These are phyloP conservation scores for Colletotrichum truncatum DNA, from an alignment of 2,329 filamentous ascomycete species.

Conservation along the genomic window DNA sequence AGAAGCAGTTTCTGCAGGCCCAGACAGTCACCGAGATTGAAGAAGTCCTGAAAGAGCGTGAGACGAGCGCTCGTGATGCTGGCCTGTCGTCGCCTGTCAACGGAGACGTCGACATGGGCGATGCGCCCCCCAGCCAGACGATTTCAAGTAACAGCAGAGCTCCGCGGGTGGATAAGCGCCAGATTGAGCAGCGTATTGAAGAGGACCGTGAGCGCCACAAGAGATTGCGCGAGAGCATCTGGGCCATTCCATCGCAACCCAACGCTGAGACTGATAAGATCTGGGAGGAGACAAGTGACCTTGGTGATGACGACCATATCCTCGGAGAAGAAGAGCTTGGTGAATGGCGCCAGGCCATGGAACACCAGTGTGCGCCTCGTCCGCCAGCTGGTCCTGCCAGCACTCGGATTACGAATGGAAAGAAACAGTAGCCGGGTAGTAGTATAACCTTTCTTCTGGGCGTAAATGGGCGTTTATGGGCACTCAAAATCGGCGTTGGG, in stretches of 20 bases:
- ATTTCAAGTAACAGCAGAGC: slow-evolving; percentile 45
- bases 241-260: slow-evolving; percentile 78
- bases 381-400: slow-evolving; percentile 26
- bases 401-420: slow-evolving; percentile 20
- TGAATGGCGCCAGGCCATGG: slow-evolving; percentile 49
- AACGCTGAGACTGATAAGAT: slow-evolving; percentile 80
- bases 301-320: slow-evolving; percentile 86
- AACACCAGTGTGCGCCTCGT: slow-evolving; percentile 24
- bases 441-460: neutral
- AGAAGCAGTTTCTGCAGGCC: slow-evolving; percentile 76
- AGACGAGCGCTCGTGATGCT: slow-evolving; percentile 68
- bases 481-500: slow-evolving; percentile 1
- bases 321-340: slow-evolving; percentile 77
- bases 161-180: slow-evolving; percentile 76
- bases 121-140: slow-evolving; percentile 51
- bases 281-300: slow-evolving; percentile 88
- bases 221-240: slow-evolving; percentile 88
- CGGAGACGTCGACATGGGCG: slow-evolving; percentile 49
- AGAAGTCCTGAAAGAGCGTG: slow-evolving; percentile 82
- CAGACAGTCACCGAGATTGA: slow-evolving; percentile 84
- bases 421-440: slow-evolving; percentile 15
- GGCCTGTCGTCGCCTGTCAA: slow-evolving; percentile 59
- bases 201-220: slow-evolving; percentile 97
- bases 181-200: slow-evolving; percentile 95
- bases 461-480: slow-evolving; percentile 18